phyloP scores from a whole-genome alignment of 129 eudicot species.

The Scalesia atractyloides region DNA sequence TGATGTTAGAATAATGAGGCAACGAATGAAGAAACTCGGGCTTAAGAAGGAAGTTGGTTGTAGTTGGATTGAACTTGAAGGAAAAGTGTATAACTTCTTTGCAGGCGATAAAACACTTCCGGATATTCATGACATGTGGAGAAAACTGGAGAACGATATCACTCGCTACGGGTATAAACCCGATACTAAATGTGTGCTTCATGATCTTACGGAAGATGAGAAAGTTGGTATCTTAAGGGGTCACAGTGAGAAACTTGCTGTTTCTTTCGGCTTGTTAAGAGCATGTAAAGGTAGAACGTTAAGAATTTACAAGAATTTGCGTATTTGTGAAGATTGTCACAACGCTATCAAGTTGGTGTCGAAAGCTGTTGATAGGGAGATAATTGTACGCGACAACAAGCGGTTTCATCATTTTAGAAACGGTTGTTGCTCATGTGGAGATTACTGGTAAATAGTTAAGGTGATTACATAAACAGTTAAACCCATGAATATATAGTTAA shows the following conservation, averaged over 20 bases:
- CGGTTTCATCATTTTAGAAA: constrained; percentile 46
- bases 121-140: constrained; percentile 41
- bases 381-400: constrained; percentile 41
- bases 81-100: constrained; percentile 48
- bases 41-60: constrained; percentile 49
- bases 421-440: constrained; percentile 43
- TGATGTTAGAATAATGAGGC: constrained; percentile 50
- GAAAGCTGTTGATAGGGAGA: constrained; percentile 40
- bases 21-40: constrained; percentile 47
- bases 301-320: constrained; percentile 46
- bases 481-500: constrained; percentile 15
- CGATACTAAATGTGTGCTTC: constrained; percentile 48
- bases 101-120: constrained; percentile 45
- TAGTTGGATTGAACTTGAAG: constrained; percentile 64
- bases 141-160: constrained; percentile 36
- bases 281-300: constrained; percentile 23
- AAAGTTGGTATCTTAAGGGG: constrained; percentile 43
- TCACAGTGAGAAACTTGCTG: constrained; percentile 54
- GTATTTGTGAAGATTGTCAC: constrained; percentile 51
- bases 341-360: constrained; percentile 42
- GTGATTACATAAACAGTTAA: constrained; percentile 10
- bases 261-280: constrained; percentile 33
- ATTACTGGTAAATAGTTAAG: constrained; percentile 38
- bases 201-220: constrained; percentile 41
- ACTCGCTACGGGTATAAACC: constrained; percentile 37